Evolutionary conservation across 1,284 basidiomycete genomes (phyloP).

Genomic region (Malassezia brasiliensis): DNA sequence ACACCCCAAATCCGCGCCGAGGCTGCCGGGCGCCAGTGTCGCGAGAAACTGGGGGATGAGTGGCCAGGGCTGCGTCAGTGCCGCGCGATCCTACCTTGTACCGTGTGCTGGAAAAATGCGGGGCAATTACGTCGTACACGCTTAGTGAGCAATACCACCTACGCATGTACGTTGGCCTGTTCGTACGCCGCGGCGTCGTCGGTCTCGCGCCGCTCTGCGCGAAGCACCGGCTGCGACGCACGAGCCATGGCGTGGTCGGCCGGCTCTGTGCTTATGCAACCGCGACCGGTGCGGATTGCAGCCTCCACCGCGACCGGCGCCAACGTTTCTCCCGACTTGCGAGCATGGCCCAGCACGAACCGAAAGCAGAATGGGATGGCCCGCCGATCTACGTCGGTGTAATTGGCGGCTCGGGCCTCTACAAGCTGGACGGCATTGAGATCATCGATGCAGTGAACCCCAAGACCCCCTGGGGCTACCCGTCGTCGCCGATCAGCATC

Average conservation of each 20-base stretch:
- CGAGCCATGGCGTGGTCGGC: slow-evolving; percentile 11
- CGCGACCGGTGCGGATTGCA: too few species aligned
- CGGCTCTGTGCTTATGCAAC: background rate
- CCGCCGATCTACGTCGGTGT: slow-evolving; percentile 33
- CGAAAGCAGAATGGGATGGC: slow-evolving; percentile 25
- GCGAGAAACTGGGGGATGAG: slow-evolving; percentile 73
- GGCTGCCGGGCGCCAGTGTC: slow-evolving; percentile 62
- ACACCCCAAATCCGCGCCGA: slow-evolving; percentile 88
- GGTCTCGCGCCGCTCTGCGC: background rate
- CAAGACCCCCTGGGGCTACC: slow-evolving; percentile 73
- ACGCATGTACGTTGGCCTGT: slow-evolving; percentile 44
- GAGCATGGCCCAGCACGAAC: slow-evolving; percentile 8
- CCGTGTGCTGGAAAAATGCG: slow-evolving; percentile 82
- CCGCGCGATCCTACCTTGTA: slow-evolving; percentile 62
- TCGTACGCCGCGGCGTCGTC: slow-evolving; percentile 35
- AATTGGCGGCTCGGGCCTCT: slow-evolving; percentile 44
- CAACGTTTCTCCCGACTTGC: background rate
- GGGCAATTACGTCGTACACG: slow-evolving; percentile 81
- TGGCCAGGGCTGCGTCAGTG: slow-evolving; percentile 66
- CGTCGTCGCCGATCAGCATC: slow-evolving; percentile 84
- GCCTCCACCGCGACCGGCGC: too few species aligned
- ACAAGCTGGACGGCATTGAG: slow-evolving; percentile 42
- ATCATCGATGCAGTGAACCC: slow-evolving; percentile 35
- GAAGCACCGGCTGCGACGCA: slow-evolving; percentile 11
- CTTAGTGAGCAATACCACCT: slow-evolving; percentile 24